Evolutionary conservation across 495 filamentous ascomycete genomes (phyloP).

Genomic region (Podospora fimiseda): DNA sequence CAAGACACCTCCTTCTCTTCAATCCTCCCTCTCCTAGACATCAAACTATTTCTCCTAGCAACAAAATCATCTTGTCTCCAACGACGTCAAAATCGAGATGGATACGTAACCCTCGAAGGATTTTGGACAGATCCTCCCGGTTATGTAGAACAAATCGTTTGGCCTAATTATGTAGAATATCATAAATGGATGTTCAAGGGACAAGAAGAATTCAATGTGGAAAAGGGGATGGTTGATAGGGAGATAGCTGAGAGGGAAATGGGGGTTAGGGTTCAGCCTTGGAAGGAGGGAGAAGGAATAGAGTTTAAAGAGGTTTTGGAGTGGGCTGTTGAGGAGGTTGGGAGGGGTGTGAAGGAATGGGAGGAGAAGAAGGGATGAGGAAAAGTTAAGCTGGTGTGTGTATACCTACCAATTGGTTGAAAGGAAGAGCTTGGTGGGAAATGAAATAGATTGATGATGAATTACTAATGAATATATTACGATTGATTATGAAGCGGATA

Average conservation of each 20-base stretch:
- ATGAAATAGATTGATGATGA: too few relatives aligned
- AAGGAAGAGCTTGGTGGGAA: too few relatives aligned
- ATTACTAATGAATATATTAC: too few relatives aligned
- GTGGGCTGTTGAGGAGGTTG: constrained; percentile 50
- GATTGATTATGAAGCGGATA: too few relatives aligned
- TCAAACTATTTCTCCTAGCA: constrained; percentile 70
- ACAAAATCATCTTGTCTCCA: constrained; percentile 49
- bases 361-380: constrained; percentile 7
- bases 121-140: constrained; percentile 93
- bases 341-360: constrained; percentile 39
- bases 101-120: constrained; percentile 83
- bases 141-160: constrained; percentile 91
- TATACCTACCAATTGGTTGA: too few relatives aligned
- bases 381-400: not conserved
- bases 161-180: constrained; percentile 81
- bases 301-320: constrained; percentile 45
- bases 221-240: constrained; percentile 43
- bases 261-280: constrained; percentile 39
- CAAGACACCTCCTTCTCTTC: constrained; percentile 13
- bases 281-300: constrained; percentile 31
- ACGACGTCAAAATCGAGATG: constrained; percentile 66
- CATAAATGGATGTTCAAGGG: constrained; percentile 69
- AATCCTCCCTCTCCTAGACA: constrained; percentile 56
- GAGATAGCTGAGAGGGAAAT: constrained; percentile 35
- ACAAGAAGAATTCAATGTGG: constrained; percentile 58